These are phyloP conservation scores for Salvia miltiorrhiza DNA, from an alignment of 257 asterid species.

Conservation along the genomic window DNA sequence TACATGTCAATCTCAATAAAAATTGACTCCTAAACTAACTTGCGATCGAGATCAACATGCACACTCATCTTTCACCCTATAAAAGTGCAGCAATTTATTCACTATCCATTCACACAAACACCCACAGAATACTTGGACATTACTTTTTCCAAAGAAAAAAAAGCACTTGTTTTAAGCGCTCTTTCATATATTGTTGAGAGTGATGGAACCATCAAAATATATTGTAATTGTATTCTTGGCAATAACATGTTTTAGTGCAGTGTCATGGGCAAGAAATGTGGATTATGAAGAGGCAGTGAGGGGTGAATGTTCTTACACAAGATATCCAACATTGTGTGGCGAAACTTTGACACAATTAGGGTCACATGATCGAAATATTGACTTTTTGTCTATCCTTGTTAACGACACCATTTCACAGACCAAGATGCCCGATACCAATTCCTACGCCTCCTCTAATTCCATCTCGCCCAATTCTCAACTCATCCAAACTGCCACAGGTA, in stretches of 20 bases:
- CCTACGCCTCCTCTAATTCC: constrained; percentile 36
- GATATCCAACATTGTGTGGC: constrained; percentile 51
- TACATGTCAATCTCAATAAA: neutral
- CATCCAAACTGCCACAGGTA: constrained; percentile 43
- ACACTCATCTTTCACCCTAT: constrained; percentile 1
- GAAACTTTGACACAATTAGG: constrained; percentile 33
- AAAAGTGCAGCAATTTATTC: neutral
- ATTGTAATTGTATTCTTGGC: neutral
- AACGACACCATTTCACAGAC: constrained; percentile 40
- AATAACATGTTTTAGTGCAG: neutral
- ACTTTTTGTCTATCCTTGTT: constrained; percentile 43
- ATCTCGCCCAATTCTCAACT: constrained; percentile 41
- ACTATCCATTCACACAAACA: neutral
- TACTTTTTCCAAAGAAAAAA: neutral
- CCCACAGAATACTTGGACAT: neutral
- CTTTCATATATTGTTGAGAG: neutral
- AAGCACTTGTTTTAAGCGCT: neutral
- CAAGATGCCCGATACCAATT: constrained; percentile 20
- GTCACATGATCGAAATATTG: constrained; percentile 9
- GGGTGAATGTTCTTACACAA: constrained; percentile 51
- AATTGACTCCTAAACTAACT: constrained; percentile 10
- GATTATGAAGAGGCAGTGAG: constrained; percentile 11
- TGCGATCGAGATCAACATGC: neutral
- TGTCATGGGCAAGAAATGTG: neutral
- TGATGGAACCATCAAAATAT: neutral